A percentile compares a stretch with the other conserved stretches of the same genome.
Conservation (phyloP, 768 basidiomycete species). For the Lentinula sp. region DNA sequence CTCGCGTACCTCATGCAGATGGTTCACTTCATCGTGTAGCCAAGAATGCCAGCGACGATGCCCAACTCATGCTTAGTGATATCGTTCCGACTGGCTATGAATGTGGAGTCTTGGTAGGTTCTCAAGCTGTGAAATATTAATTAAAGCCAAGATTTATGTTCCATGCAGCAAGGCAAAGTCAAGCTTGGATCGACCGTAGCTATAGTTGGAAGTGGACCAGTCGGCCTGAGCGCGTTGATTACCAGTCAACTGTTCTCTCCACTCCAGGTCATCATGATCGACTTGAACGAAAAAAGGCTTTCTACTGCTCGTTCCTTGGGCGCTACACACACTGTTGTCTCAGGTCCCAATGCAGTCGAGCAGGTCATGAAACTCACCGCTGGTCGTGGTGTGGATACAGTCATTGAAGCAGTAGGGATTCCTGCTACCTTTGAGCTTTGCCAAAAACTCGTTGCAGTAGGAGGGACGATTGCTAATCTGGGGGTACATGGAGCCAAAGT, state of each 20-base stretch:
- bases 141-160: background rate
- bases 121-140: background rate
- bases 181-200: slow-evolving; percentile 16
- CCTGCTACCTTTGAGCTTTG: slow-evolving; percentile 18
- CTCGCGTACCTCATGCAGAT: slow-evolving; percentile 17
- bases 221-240: slow-evolving; percentile 15
- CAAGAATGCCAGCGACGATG: slow-evolving; percentile 9
- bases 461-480: slow-evolving; percentile 19
- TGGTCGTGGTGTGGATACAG: slow-evolving; percentile 17
- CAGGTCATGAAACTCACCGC: slow-evolving; percentile 17
- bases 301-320: slow-evolving; percentile 12
- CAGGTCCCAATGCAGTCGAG: slow-evolving; percentile 11
- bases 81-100: slow-evolving; percentile 17
- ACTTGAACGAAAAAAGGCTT: slow-evolving; percentile 14
- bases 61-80: slow-evolving; percentile 17
- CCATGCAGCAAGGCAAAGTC: slow-evolving; percentile 13
- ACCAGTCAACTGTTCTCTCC: slow-evolving; percentile 18
- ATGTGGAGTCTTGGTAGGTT: slow-evolving; percentile 16
- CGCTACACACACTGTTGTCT: slow-evolving; percentile 15
- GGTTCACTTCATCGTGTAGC: slow-evolving; percentile 11
- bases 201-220: slow-evolving; percentile 16
- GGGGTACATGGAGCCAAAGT: slow-evolving; percentile 18
- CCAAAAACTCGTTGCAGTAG: slow-evolving; percentile 16
- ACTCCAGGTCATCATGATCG: slow-evolving; percentile 13
- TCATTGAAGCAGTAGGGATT: slow-evolving; percentile 18